Evolutionary conservation across 2,329 filamentous ascomycete genomes (phyloP), one percentile per base, ranked within the genome.

Genomic region (Exserohilum turcica): DNA sequence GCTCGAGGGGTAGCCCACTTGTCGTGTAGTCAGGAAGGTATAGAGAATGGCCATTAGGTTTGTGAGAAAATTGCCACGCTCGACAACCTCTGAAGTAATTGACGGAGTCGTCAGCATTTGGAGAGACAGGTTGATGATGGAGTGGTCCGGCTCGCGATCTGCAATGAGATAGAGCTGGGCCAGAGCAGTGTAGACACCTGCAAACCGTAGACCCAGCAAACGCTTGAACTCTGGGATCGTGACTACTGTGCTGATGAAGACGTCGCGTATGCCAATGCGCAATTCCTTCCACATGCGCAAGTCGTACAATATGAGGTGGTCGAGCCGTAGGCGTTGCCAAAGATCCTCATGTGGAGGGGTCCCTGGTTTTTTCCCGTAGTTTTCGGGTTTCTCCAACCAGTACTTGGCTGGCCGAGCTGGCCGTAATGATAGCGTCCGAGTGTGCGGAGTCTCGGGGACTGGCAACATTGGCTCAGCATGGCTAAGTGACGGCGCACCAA

Each of bases 61-160:
- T 7, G 92, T 97, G 60, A 99, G 80, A 70, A 99, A 99, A 73
- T 99, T 99, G 24, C 92, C 93, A 39, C 92, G 85, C 67, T 96
- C 90, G 7, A 99, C 91, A 43, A 97, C 90, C 75, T 99, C 95
- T 38, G 92, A 90, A 0, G 93, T 97, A 61, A 99, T 97, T 0
- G 93, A 96, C 1, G 94, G 92, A 0, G 94, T 97, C 0, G 94
- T 99, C 57, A 99, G 80, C 85, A 99, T 95, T 71, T 99, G 94
- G 27, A 97, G 79, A 4, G 93, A 97, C 32, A 99, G 84, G 70
- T 97, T 97, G 80, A 99, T 96, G 70, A 99, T 97, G 9, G 93
- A 97, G 74, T 97, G 93, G 68, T 99, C 94, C 2, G 94, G 94
- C 73, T 99, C 94, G 59, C 94, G 84, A 70, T 99, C 94, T 12